A percentile compares a stretch with the other conserved stretches of the same genome.
Conservation (phyloP, 352 stramenopile species). For the Pythium scleroteichum region DNA sequence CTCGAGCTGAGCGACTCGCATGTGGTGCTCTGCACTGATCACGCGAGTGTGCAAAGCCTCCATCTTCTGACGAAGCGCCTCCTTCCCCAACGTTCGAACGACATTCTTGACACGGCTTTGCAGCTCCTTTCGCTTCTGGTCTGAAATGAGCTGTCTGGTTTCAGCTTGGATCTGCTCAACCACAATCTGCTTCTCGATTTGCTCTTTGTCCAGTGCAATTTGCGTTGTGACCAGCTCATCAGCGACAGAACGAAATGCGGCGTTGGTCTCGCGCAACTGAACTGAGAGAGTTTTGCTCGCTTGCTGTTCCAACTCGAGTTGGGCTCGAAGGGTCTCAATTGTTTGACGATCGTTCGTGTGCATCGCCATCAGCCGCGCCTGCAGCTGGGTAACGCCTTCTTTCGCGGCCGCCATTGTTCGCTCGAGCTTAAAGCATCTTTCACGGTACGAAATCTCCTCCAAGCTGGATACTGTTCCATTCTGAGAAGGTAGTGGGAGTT, state of each 20-base stretch:
- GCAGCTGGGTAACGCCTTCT: conserved; percentile 32
- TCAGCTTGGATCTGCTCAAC: conserved; percentile 48
- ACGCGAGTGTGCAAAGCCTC: conserved; percentile 49
- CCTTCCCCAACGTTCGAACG: conserved; percentile 58
- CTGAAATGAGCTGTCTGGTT: conserved; percentile 46
- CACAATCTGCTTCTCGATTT: conserved; percentile 40
- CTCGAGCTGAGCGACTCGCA: conserved; percentile 54
- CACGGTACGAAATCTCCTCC: conserved; percentile 46
- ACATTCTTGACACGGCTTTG: conserved; percentile 56
- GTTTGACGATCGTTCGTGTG: conserved; percentile 31
- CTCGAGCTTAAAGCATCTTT: conserved; percentile 60
- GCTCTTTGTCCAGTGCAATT: conserved; percentile 47
- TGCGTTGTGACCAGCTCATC: conserved; percentile 58
- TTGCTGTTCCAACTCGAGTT: conserved; percentile 52
- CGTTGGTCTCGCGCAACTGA: conserved; percentile 52
- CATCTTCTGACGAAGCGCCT: conserved; percentile 68
- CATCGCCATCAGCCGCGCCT: conserved; percentile 34
- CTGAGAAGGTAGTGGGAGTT: conserved; percentile 11
- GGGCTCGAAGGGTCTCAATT: conserved; percentile 47
- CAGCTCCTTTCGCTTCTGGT: conserved; percentile 54
- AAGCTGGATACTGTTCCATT: conserved; percentile 3
- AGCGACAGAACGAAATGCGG: conserved; percentile 39
- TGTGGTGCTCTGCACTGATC: conserved; percentile 53
- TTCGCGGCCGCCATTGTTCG: conserved; percentile 48
- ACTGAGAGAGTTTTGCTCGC: conserved; percentile 46